Base-by-base conservation (phyloP, 345 rosid species). In the Salix arbutifolia region DNA sequence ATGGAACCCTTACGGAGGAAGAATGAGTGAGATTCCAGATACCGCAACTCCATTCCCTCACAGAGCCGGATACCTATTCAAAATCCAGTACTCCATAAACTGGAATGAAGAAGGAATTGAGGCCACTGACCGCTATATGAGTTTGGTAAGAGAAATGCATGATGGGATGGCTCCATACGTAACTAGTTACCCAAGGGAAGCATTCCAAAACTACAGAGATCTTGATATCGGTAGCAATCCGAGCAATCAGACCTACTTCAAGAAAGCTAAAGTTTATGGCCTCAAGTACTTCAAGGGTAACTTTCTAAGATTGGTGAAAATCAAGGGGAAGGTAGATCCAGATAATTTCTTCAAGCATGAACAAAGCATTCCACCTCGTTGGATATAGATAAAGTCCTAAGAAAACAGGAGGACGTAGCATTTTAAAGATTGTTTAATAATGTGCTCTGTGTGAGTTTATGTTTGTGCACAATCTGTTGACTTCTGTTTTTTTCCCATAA, bases 1-100 rank as follows among this genome's bases (percentile, higher is more conserved):
- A 46, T 70, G 60, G 69, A 77, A 77, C 30, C 74, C 79, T 9
- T 70, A 70, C 48, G 79, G 79, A 19, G 79, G 79, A 46, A 62
- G 69, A 64, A 77, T 77, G 74, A 52, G 37, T 6, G 79, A 70
- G 61, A 62, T 77, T 8, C 10, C 74, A 1, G 69, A 19, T 7
- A 70, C 42, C 69, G 62, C 46, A 50, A 70, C 70, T 12, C 69
- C 79, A 14, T 70, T 58, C 69, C 74, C 79, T 23, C 79, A 77
- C 69, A 42, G 79, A 38, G 60, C 74, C 0, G 79, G 79, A 4
- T 38, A 70, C 38, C 46, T 70, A 26, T 77, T 70, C 70, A 70
- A 60, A 50, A 50, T 77, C 19, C 74, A 77, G 69, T 70, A 77
- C 26, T 28, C 17, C n/a, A 44, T 30, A 26, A 1, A 4, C 8